Evolutionary conservation across 768 basidiomycete species (phyloP).

Genomic region (Holtermannia corniformis): DNA sequence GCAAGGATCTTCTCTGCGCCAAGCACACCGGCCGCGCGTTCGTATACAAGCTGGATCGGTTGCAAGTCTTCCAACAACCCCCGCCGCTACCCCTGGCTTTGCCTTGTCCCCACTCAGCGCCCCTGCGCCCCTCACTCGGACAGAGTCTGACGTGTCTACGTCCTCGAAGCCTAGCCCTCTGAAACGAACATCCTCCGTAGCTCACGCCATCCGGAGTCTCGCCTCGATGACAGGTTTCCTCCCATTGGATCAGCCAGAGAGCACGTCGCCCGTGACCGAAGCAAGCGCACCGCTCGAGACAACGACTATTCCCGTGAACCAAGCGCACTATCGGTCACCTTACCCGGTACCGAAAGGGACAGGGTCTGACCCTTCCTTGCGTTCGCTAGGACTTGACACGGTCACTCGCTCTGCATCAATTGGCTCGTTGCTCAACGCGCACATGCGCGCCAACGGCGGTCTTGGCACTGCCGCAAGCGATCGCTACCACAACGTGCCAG

Average conservation of each 20-base stretch:
- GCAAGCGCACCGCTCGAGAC: not conserved
- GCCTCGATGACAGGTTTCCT: constrained; percentile 36
- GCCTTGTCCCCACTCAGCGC: constrained; percentile 9
- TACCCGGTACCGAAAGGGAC: not conserved
- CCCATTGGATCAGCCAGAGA: constrained; percentile 12
- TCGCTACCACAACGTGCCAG: not conserved
- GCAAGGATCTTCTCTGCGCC: constrained; percentile 54
- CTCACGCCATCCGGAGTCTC: constrained; percentile 30
- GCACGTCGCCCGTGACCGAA: not conserved
- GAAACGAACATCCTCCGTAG: constrained; percentile 35
- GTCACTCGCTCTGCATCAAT: not conserved
- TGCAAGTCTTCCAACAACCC: not conserved
- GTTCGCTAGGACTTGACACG: not conserved
- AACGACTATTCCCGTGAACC: not conserved
- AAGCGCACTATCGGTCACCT: not conserved
- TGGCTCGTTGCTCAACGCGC: constrained; percentile 1
- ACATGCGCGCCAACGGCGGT: constrained; percentile 4
- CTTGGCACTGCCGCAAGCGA: not conserved
- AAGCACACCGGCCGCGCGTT: not conserved
- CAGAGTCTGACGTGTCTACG: constrained; percentile 20
- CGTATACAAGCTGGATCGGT: not conserved
- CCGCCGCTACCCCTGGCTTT: constrained; percentile 1
- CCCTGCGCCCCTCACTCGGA: constrained; percentile 17
- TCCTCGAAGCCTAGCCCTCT: constrained; percentile 10
- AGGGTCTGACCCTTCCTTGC: not conserved